Conservation (phyloP, 441 rosid genomes). For the Erodium moschatum region DNA sequence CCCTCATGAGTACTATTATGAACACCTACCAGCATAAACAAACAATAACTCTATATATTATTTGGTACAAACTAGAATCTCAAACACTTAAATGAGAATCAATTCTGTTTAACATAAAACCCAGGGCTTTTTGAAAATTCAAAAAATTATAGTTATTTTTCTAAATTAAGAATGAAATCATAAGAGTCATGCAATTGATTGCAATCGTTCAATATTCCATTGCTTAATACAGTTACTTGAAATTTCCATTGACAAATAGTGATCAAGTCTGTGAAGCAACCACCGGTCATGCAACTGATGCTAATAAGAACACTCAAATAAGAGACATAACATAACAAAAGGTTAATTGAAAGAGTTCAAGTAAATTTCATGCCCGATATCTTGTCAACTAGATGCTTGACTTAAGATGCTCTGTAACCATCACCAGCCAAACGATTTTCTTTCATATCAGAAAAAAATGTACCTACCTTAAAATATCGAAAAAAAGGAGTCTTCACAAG, state of each 20-base stretch:
- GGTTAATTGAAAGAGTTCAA: neutral
- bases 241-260: neutral
- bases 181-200: neutral
- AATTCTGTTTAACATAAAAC: neutral
- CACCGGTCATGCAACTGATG: neutral
- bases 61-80: neutral
- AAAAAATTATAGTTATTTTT: neutral
- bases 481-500: conserved; percentile 72
- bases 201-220: neutral
- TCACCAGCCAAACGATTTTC: too few species aligned
- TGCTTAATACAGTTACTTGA: neutral
- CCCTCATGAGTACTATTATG: too few species aligned
- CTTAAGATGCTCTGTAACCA: neutral
- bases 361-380: neutral
- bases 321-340: too few species aligned
- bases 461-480: conserved; percentile 71
- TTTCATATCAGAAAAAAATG: neutral
- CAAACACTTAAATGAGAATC: neutral
- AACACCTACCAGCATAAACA: neutral
- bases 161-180: too few species aligned
- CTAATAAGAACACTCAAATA: neutral
- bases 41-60: neutral
- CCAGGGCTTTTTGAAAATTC: neutral
- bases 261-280: neutral
- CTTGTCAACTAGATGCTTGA: neutral